phyloP scores from a whole-genome alignment of 2,329 filamentous ascomycete species.

The Meredithiella fracta region DNA sequence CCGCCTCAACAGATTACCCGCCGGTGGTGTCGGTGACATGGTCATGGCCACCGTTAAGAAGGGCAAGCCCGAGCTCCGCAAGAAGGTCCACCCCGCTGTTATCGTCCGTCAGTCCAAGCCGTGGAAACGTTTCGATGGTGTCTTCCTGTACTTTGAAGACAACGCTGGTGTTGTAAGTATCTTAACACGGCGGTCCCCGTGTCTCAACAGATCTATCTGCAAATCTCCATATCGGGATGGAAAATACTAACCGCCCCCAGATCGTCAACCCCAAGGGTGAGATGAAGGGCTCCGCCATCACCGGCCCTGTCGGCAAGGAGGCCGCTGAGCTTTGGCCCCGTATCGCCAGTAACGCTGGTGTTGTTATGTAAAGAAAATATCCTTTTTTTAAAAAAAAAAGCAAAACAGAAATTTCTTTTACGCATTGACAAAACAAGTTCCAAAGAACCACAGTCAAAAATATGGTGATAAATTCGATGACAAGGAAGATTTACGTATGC shows the following conservation, averaged over 20 bases:
- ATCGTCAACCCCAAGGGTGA: slow-evolving; percentile 99
- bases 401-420: slow-evolving; percentile 18
- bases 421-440: slow-evolving; percentile 8
- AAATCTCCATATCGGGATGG: too few species aligned
- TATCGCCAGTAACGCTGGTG: slow-evolving; percentile 99
- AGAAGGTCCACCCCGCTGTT: slow-evolving; percentile 99
- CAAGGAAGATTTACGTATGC: too few species aligned
- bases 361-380: slow-evolving; percentile 78
- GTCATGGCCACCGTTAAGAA: slow-evolving; percentile 99
- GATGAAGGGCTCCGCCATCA: slow-evolving; percentile 99
- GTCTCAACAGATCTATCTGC: too few species aligned
- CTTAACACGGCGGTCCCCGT: background rate
- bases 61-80: slow-evolving; percentile 99
- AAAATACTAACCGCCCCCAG: slow-evolving; percentile 26
- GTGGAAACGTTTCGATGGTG: slow-evolving; percentile 95
- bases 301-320: slow-evolving; percentile 98
- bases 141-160: slow-evolving; percentile 99
- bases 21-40: slow-evolving; percentile 98
- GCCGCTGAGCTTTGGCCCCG: slow-evolving; percentile 98
- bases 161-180: slow-evolving; percentile 91
- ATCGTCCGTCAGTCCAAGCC: slow-evolving; percentile 98
- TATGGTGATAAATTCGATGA: too few species aligned
- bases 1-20: slow-evolving; percentile 90
- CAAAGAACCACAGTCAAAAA: too few species aligned
- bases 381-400: slow-evolving; percentile 14